Percentiles rank a stretch among this genome's conserved stretches.
phyloP scores from a whole-genome alignment of 2,329 filamentous ascomycete species.

The Ophiocordyceps camponoti-floridani region DNA sequence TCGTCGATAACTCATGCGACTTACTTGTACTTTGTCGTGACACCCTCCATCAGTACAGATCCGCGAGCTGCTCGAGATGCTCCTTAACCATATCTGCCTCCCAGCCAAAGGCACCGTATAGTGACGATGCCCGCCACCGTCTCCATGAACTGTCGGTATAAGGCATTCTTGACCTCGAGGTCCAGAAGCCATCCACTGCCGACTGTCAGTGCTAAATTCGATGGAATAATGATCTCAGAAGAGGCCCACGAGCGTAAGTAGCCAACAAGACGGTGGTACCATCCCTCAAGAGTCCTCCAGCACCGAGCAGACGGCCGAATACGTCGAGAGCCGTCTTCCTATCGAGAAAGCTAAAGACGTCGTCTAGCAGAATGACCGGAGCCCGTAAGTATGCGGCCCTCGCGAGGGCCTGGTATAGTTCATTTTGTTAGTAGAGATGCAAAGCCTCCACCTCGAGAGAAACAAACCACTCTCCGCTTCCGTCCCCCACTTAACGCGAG shows the following conservation, averaged over 20 bases:
- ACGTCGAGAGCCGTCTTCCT: slow-evolving; percentile 1
- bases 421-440: not conserved
- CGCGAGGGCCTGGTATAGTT: slow-evolving; percentile 1
- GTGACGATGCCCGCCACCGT: slow-evolving; percentile 1
- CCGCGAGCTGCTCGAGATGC: not conserved
- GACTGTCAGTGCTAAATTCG: not conserved
- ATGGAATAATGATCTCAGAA: not conserved
- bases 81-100: not conserved
- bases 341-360: slow-evolving; percentile 2
- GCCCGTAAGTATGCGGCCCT: slow-evolving; percentile 2
- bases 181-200: slow-evolving; percentile 26
- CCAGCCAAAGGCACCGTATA: slow-evolving; percentile 3
- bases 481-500: slow-evolving; percentile 20
- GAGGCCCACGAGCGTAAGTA: not conserved
- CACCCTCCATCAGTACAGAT: not conserved
- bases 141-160: slow-evolving; percentile 10
- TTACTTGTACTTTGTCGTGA: not conserved
- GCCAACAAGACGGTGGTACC: slow-evolving; percentile 2
- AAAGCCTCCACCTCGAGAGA: not conserved
- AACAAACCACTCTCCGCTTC: slow-evolving; percentile 13
- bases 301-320: slow-evolving; percentile 1
- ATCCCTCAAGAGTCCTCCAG: slow-evolving; percentile 1
- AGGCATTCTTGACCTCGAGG: slow-evolving; percentile 25
- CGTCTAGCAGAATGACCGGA: slow-evolving; percentile 1
- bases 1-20: slow-evolving; percentile 53